phyloP scores from a whole-genome alignment of 768 basidiomycete genomes.

The Myochromella boudieri region DNA sequence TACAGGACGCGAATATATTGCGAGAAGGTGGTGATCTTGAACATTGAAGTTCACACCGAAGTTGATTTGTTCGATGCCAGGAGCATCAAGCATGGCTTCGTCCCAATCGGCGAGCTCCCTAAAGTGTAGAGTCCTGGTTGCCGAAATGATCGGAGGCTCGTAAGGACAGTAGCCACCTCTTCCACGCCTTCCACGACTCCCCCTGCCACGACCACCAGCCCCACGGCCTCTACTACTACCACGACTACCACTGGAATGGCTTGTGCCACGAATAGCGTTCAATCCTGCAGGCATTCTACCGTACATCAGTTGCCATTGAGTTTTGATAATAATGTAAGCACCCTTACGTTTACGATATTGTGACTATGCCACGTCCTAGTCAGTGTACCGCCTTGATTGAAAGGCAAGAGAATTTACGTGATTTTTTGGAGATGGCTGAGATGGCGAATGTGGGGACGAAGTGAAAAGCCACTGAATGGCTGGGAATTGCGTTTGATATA shows the following conservation, averaged over 20 bases:
- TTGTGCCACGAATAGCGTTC: background rate
- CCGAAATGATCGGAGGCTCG: background rate
- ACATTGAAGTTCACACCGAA: background rate
- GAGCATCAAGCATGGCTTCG: background rate
- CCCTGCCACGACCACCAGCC: background rate
- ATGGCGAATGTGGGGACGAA: too few relatives aligned
- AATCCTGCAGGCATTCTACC: too few relatives aligned
- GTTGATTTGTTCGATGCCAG: conserved; percentile 4
- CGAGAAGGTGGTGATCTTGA: background rate
- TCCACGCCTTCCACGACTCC: background rate
- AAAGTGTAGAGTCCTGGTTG: background rate
- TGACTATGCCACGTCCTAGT: too few relatives aligned
- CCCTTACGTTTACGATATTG: too few relatives aligned
- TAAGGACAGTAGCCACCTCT: background rate
- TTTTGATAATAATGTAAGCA: too few relatives aligned
- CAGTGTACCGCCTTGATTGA: too few relatives aligned
- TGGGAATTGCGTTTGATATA: too few relatives aligned
- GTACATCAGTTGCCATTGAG: too few relatives aligned
- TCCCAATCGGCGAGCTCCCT: background rate
- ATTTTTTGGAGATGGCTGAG: too few relatives aligned
- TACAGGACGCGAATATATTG: background rate
- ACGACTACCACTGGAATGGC: background rate
- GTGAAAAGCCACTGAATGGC: too few relatives aligned
- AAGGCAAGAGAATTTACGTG: too few relatives aligned
- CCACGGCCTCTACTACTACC: background rate